phyloP scores from a whole-genome alignment of 441 rosid genomes.

The Croton setiger region DNA sequence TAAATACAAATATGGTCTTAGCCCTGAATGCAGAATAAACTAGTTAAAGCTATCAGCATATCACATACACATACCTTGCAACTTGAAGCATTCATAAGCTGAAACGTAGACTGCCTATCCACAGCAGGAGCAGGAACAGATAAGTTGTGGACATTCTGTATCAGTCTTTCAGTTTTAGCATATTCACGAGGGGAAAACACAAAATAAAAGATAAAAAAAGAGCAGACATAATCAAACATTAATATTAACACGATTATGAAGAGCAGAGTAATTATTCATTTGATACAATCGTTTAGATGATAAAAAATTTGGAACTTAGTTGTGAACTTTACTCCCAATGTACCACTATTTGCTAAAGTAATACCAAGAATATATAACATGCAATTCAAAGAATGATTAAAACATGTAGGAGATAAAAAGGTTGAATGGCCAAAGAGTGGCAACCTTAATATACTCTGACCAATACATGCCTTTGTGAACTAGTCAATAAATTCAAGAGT shows the following conservation, averaged over 20 bases:
- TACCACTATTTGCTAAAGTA: not conserved
- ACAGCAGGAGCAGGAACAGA: conserved; percentile 38
- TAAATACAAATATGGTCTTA: not conserved
- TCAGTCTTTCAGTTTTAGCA: conserved; percentile 1
- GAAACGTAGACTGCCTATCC: conserved; percentile 37
- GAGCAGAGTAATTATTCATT: not conserved
- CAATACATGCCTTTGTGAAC: not conserved
- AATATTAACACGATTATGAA: not conserved
- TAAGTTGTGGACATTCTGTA: conserved; percentile 74
- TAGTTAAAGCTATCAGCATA: conserved; percentile 15
- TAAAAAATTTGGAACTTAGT: not conserved
- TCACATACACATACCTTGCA: conserved; percentile 52
- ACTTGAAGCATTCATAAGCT: conserved; percentile 55
- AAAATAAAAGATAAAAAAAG: not conserved
- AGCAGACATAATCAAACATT: not conserved
- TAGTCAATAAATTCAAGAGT: not conserved
- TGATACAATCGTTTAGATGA: not conserved
- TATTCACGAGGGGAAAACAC: conserved; percentile 1
- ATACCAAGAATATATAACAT: not conserved
- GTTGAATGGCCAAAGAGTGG: conserved; percentile 1
- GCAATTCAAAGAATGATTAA: not conserved
- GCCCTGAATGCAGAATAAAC: conserved; percentile 3
- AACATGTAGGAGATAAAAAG: not conserved
- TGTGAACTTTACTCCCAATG: not conserved
- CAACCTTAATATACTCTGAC: not conserved